Conservation (phyloP, 805 yeast genomes). For the Blastobotrys terrestris region DNA sequence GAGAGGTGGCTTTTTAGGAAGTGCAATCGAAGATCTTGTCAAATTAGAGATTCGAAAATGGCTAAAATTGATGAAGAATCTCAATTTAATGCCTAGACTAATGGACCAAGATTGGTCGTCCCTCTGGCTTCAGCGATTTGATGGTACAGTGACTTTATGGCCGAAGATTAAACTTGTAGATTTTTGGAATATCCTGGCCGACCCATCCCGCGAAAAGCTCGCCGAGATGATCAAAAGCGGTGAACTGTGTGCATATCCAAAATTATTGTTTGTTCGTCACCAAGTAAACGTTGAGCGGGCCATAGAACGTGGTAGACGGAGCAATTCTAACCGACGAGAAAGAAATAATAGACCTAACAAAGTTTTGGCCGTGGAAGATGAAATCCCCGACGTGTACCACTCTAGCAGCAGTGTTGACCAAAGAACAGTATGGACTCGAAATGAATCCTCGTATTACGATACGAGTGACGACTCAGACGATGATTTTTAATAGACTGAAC, state of each 20-base stretch:
- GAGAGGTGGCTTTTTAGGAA: conserved; percentile 71
- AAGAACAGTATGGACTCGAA: not conserved
- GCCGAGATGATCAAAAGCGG: conserved; percentile 54
- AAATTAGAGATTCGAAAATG: conserved; percentile 73
- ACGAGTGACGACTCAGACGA: not conserved
- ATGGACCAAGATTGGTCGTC: conserved; percentile 77
- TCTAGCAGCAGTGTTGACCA: conserved; percentile 1
- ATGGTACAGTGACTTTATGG: conserved; percentile 73
- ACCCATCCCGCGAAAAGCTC: conserved; percentile 57
- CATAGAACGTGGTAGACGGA: conserved; percentile 36
- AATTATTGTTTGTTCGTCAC: conserved; percentile 56
- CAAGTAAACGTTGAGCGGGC: conserved; percentile 59
- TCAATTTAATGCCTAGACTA: conserved; percentile 62
- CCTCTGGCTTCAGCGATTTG: conserved; percentile 65
- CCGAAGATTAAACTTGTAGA: conserved; percentile 58
- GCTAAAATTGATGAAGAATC: conserved; percentile 57
- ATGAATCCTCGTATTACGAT: not conserved
- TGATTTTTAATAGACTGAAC: not conserved
- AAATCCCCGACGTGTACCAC: not conserved
- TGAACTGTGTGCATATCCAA: conserved; percentile 60
- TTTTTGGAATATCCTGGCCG: conserved; percentile 57
- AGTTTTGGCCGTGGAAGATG: not conserved
- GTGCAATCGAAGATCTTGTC: conserved; percentile 64
- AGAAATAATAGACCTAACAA: not conserved
- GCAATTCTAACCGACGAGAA: not conserved